These are phyloP conservation scores for Phialophora tarda DNA, from an alignment of 2,329 filamentous ascomycete species.

Conservation along the genomic window DNA sequence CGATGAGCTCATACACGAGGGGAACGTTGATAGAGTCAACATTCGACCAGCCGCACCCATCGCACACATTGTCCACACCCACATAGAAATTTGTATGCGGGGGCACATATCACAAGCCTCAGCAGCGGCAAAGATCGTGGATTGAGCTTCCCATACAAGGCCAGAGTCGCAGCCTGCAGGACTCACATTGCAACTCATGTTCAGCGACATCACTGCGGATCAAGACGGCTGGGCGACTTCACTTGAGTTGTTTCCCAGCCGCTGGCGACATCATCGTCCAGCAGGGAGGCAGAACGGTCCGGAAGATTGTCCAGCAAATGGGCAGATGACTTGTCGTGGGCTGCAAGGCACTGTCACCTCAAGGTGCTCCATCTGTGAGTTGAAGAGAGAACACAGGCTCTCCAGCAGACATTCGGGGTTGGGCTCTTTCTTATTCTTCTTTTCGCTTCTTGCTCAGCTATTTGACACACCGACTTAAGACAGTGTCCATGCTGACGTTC, in stretches of 20 bases:
- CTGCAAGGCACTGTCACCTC: neutral
- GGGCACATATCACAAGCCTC: neutral
- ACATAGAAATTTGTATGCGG: slow-evolving; percentile 24
- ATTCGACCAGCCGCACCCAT: neutral
- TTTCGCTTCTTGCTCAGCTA: slow-evolving; percentile 9
- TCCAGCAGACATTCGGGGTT: neutral
- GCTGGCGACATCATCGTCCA: slow-evolving; percentile 7
- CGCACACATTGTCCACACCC: neutral
- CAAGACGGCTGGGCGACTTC: slow-evolving; percentile 10
- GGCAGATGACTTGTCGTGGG: neutral
- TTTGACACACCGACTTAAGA: neutral
- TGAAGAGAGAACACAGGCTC: slow-evolving; percentile 6
- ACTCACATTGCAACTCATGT: slow-evolving; percentile 12
- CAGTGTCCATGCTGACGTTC: slow-evolving; percentile 9
- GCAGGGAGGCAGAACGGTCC: neutral
- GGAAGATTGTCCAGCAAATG: neutral
- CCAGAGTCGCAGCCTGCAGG: neutral
- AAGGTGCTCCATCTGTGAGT: neutral
- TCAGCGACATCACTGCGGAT: slow-evolving; percentile 11
- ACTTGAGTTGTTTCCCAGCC: neutral
- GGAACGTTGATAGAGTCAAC: neutral
- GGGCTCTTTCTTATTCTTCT: slow-evolving; percentile 3
- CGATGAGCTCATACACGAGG: slow-evolving; percentile 11
- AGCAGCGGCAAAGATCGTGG: neutral
- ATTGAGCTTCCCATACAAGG: neutral